Base-by-base conservation (phyloP, 352 stramenopile species). In the Globisporangium solare region DNA sequence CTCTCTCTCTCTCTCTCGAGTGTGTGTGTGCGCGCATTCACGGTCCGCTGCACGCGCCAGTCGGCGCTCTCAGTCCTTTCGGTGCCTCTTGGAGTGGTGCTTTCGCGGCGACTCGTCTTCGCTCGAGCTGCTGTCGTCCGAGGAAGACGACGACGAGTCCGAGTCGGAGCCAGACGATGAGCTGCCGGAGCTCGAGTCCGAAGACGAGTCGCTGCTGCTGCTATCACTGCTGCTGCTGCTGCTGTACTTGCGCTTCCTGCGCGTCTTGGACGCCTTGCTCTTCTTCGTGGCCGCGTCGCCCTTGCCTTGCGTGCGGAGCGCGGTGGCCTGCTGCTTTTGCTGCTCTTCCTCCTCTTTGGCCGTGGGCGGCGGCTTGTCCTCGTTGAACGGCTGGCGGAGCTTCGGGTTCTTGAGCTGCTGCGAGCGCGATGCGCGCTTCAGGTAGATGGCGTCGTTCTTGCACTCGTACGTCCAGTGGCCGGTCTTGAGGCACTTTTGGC, bases 381-480 rank as follows among this genome's bases (percentile, higher is more conserved):
- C 64, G 59, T 89, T 92, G 50, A 94, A 92, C 4, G 80, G 78
- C 68, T 90, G 83, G 14, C 85, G 85, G 18, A 93, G 60, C 58
- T 87, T 87, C 0, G 83, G 85, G 59, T 94, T 85, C 61, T 80
- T 76, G 39, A 94, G 69, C 70, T 93, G 81, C 66, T 88, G 73
- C 46, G 83, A 86, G 35, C 83, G 77, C 51, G 82, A 92, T 51
- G 77, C 72, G 57, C 85, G 83, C 58, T 86, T 74, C 45, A 92
- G 63, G 64, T 94, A 94, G 54, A 89, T 71, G 15, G 81, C 67
- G n/a, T 89, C 74, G 56, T 89, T 89, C 70, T 91, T 89, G 77
- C 85, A 94, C 60, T 94, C 85, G 67, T 91, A 94, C 14, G 81
- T 94, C 85, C 85, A 94, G 60, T 94, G 85, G 17, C 85, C 85